These are phyloP conservation scores for Salix exigua DNA, from an alignment of 345 rosid species.

Conservation along the genomic window DNA sequence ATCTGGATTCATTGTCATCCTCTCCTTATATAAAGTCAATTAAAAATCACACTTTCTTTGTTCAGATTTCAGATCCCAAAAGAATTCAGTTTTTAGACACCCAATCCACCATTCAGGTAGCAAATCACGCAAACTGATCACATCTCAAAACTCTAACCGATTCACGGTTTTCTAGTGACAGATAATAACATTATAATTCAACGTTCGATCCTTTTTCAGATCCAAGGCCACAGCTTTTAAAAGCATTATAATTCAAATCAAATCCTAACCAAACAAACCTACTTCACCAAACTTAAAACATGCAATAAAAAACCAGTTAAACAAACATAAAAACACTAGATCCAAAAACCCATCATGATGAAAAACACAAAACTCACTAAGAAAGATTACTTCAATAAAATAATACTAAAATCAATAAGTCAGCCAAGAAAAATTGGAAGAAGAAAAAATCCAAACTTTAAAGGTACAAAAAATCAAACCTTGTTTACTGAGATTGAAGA, in stretches of 20 bases:
- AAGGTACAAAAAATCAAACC: conserved; percentile 28
- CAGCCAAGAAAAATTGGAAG: background rate
- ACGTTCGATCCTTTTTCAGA: background rate
- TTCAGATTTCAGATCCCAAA: background rate
- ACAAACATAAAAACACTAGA: conserved; percentile 16
- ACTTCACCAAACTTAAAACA: background rate
- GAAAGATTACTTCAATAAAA: background rate
- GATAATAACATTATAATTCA: background rate
- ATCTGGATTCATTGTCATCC: background rate
- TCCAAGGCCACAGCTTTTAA: background rate
- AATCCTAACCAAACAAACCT: background rate
- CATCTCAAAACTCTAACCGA: background rate
- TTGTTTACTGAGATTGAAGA: conserved; percentile 10
- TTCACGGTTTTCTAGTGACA: background rate
- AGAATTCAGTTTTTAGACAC: background rate
- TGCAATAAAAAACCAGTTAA: background rate
- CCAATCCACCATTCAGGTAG: background rate
- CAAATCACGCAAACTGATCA: background rate
- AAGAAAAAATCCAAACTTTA: too few relatives aligned
- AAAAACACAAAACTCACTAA: background rate
- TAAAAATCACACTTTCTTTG: background rate
- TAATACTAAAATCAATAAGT: background rate
- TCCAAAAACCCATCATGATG: conserved; percentile 20
- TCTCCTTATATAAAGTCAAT: background rate
- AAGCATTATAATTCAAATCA: background rate